A percentile compares a stretch with the other conserved stretches of the same genome.
Conservation (phyloP, 345 rosid genomes). For the Ceriops zippeliana region DNA sequence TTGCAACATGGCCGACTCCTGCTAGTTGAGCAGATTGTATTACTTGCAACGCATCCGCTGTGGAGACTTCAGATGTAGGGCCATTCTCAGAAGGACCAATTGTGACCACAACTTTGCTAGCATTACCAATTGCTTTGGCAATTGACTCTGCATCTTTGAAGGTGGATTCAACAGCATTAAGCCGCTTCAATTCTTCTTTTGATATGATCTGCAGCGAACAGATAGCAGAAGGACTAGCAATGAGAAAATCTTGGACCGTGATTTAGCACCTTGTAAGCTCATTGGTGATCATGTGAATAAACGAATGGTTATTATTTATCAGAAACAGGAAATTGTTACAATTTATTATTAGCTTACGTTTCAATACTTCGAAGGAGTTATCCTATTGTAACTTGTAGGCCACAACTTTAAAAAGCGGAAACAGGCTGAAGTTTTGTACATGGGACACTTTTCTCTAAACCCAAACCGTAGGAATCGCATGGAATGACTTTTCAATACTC, state of each 20-base stretch:
- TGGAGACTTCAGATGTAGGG: constrained; percentile 55
- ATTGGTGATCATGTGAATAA: neutral
- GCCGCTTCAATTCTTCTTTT: constrained; percentile 63
- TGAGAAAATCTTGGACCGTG: neutral
- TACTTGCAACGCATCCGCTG: constrained; percentile 70
- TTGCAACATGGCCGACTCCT: constrained; percentile 78
- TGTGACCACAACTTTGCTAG: constrained; percentile 83
- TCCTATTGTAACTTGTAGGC: too few species aligned
- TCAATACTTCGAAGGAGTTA: too few species aligned
- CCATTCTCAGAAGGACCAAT: constrained; percentile 72
- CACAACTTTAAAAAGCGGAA: too few species aligned
- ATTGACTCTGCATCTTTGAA: constrained; percentile 68
- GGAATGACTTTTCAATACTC: too few species aligned
- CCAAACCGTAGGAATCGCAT: too few species aligned
- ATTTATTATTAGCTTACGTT: too few species aligned
- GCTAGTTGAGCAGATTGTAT: constrained; percentile 80
- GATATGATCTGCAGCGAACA: constrained; percentile 61
- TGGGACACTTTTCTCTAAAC: too few species aligned
- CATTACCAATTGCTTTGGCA: constrained; percentile 96
- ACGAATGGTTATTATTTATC: too few species aligned
- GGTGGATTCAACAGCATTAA: constrained; percentile 80
- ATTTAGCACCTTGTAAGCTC: neutral
- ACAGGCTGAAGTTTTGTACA: too few species aligned
- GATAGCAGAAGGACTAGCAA: neutral
- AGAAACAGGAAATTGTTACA: too few species aligned